Conservation (phyloP, 169 alveolate species). For the Eimeria tenella region DNA sequence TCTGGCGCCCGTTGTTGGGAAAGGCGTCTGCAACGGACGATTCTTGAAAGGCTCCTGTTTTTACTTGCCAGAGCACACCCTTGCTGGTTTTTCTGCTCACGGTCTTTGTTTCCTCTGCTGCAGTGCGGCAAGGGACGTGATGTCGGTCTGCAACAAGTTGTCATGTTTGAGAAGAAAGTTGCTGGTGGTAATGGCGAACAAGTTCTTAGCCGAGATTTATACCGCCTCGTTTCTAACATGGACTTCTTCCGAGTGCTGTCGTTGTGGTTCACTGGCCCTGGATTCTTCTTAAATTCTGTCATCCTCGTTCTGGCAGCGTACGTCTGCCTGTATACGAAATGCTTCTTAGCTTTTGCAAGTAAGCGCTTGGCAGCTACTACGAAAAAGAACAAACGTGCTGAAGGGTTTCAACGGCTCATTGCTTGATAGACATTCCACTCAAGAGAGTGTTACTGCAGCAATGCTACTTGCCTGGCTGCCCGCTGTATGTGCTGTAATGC, state of each 20-base stretch:
- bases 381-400: background rate
- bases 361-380: background rate
- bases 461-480: background rate
- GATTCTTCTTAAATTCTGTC: constrained; percentile 69
- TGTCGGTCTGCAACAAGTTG: constrained; percentile 77
- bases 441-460: background rate
- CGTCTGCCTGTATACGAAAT: constrained; percentile 74
- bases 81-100: no score
- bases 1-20: no score
- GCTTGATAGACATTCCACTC: background rate
- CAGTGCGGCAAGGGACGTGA: constrained; percentile 82
- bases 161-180: constrained; percentile 77
- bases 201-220: constrained; percentile 74
- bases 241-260: constrained; percentile 78
- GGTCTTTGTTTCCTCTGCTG: background rate
- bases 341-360: constrained; percentile 72
- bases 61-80: no score
- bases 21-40: no score
- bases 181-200: constrained; percentile 80
- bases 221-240: constrained; percentile 72
- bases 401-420: background rate
- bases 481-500: constrained; percentile 8
- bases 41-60: no score
- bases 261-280: constrained; percentile 77
- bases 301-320: constrained; percentile 75